These are phyloP conservation scores for Amphirosellinia nigrospora DNA, from an alignment of 495 filamentous ascomycete species.

Conservation along the genomic window DNA sequence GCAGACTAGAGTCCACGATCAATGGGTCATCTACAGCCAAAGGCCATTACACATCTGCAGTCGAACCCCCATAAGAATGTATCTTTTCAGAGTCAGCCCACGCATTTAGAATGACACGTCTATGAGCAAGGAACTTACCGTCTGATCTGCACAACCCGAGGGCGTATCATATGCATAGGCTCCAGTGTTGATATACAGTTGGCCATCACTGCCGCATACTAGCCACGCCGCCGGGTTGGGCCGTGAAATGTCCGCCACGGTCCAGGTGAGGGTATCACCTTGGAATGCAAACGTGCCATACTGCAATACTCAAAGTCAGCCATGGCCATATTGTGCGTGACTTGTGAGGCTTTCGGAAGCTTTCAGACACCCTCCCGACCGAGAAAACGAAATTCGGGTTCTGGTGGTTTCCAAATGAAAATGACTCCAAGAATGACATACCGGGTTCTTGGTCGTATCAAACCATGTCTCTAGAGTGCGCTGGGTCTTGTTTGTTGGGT, in stretches of 20 bases:
- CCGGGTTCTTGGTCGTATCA: slow-evolving; percentile 56
- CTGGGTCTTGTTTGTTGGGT: slow-evolving; percentile 53
- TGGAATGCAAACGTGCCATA: slow-evolving; percentile 64
- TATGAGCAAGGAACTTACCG: slow-evolving; percentile 40
- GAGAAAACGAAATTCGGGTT: too few relatives aligned
- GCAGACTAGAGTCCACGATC: background rate
- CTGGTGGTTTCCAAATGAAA: too few relatives aligned
- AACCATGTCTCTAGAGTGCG: slow-evolving; percentile 58
- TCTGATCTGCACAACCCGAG: slow-evolving; percentile 63
- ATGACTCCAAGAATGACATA: too few relatives aligned
- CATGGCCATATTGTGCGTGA: too few relatives aligned
- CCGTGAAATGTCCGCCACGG: slow-evolving; percentile 49
- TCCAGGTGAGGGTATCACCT: slow-evolving; percentile 64
- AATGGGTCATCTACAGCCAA: too few relatives aligned
- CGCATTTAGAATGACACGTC: background rate
- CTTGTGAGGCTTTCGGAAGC: too few relatives aligned
- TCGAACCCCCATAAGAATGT: slow-evolving; percentile 23
- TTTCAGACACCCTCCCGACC: too few relatives aligned
- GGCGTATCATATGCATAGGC: slow-evolving; percentile 65
- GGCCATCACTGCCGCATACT: slow-evolving; percentile 13
- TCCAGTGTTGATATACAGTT: slow-evolving; percentile 64
- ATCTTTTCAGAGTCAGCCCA: slow-evolving; percentile 18
- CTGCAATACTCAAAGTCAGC: too few relatives aligned
- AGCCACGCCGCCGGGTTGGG: slow-evolving; percentile 64
- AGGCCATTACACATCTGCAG: slow-evolving; percentile 10